phyloP scores from a whole-genome alignment of 1,284 basidiomycete species.

The Moniliella sp. region DNA sequence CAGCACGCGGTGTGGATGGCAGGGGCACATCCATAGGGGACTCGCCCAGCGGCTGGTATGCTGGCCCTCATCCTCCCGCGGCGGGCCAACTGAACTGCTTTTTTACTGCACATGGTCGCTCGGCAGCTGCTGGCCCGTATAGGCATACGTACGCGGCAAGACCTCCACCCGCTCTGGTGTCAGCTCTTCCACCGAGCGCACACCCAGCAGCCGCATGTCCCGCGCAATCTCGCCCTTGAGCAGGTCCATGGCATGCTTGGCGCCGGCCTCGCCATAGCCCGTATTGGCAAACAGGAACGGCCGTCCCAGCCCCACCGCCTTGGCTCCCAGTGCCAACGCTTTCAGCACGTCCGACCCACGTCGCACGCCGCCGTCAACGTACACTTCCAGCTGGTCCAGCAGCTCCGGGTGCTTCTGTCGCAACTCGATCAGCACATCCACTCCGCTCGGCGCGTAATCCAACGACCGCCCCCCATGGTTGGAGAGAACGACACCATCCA shows the following conservation, averaged over 20 bases:
- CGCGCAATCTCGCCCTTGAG: constrained; percentile 58
- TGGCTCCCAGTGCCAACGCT: constrained; percentile 70
- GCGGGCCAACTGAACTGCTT: too few species aligned
- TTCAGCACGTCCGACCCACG: constrained; percentile 58
- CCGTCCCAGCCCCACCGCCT: constrained; percentile 66
- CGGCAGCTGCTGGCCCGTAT: too few species aligned
- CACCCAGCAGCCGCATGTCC: constrained; percentile 59
- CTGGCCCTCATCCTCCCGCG: too few species aligned
- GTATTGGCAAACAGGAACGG: constrained; percentile 44
- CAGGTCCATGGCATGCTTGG: constrained; percentile 48
- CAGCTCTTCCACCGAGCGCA: constrained; percentile 48
- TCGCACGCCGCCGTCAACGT: constrained; percentile 65
- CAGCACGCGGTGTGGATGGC: too few species aligned
- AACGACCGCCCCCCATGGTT: constrained; percentile 38
- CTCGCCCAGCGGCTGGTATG: too few species aligned
- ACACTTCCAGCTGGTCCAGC: constrained; percentile 51
- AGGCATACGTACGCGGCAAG: constrained; percentile 8
- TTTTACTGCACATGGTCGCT: too few species aligned
- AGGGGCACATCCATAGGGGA: too few species aligned
- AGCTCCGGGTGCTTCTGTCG: constrained; percentile 51
- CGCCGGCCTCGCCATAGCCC: constrained; percentile 43
- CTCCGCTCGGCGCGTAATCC: constrained; percentile 22
- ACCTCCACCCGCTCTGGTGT: constrained; percentile 53
- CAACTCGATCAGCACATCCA: constrained; percentile 37
- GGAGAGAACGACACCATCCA: constrained; percentile 34